These are phyloP conservation scores for Phytophthora rubi DNA, from an alignment of 352 stramenopile genomes.

Conservation along the genomic window DNA sequence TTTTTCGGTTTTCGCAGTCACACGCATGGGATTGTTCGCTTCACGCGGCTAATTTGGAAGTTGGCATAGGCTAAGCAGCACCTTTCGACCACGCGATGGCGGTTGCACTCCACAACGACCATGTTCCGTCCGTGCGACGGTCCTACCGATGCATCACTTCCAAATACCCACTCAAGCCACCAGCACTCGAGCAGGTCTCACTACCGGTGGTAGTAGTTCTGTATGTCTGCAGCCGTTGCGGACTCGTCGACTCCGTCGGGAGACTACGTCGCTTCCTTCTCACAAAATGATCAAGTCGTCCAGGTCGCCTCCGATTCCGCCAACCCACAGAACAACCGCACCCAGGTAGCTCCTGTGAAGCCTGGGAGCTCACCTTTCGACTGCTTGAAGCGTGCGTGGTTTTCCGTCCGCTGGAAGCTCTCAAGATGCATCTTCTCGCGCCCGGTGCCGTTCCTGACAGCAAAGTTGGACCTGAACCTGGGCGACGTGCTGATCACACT, in stretches of 20 bases:
- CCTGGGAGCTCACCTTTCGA: background rate
- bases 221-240: conserved; percentile 10
- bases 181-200: no score
- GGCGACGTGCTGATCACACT: conserved; percentile 40
- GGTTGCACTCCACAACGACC: background rate
- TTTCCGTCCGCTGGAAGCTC: conserved; percentile 28
- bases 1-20: conserved; percentile 1
- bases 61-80: background rate
- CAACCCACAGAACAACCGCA: background rate
- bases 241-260: conserved; percentile 7
- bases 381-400: conserved; percentile 27
- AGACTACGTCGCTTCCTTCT: conserved; percentile 12
- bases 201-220: background rate
- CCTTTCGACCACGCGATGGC: background rate
- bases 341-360: background rate
- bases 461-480: conserved; percentile 39
- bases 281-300: background rate
- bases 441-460: conserved; percentile 31
- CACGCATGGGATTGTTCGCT: conserved; percentile 5
- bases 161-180: background rate
- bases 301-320: background rate
- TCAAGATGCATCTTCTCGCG: conserved; percentile 24
- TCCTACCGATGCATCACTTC: background rate
- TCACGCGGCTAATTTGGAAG: conserved; percentile 3
- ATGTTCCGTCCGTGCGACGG: background rate